Evolutionary conservation across 225 moss, liverwort and hornwort species (phyloP).

Genomic region (Marchantia polymorpha): DNA sequence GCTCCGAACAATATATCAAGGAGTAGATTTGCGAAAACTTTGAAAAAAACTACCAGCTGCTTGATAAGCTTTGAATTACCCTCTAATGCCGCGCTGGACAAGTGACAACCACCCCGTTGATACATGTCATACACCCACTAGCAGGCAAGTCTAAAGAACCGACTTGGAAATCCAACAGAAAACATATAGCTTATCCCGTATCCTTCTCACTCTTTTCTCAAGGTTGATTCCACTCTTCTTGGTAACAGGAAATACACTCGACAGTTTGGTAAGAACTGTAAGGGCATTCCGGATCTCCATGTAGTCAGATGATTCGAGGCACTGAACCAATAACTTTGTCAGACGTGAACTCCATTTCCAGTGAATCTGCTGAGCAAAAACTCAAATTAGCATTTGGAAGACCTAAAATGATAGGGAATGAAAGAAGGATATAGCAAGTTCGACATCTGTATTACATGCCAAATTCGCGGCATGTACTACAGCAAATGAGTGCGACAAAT

Average conservation of each 20-base stretch:
- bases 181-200: neutral
- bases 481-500: neutral
- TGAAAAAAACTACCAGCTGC: neutral
- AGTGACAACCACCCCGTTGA: neutral
- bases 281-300: conserved; percentile 99
- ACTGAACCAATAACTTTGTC: conserved; percentile 88
- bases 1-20: neutral
- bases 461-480: neutral
- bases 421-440: too few relatives aligned
- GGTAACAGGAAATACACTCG: conserved; percentile 91
- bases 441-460: too few relatives aligned
- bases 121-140: too few relatives aligned
- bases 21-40: too few relatives aligned
- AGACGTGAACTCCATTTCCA: conserved; percentile 99
- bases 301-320: conserved; percentile 91
- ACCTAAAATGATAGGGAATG: too few relatives aligned
- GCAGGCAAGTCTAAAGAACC: too few relatives aligned
- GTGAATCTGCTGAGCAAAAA: conserved; percentile 57
- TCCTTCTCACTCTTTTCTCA: conserved; percentile 64
- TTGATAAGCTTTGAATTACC: neutral
- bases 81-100: neutral
- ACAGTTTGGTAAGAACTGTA: conserved; percentile 90
- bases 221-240: conserved; percentile 93
- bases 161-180: neutral
- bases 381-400: neutral